A percentile compares a stretch with the other conserved stretches of the same genome.
These are phyloP conservation scores for Balamuthia mandrillaris DNA, from an alignment of 208 protist species.

Conservation along the genomic window DNA sequence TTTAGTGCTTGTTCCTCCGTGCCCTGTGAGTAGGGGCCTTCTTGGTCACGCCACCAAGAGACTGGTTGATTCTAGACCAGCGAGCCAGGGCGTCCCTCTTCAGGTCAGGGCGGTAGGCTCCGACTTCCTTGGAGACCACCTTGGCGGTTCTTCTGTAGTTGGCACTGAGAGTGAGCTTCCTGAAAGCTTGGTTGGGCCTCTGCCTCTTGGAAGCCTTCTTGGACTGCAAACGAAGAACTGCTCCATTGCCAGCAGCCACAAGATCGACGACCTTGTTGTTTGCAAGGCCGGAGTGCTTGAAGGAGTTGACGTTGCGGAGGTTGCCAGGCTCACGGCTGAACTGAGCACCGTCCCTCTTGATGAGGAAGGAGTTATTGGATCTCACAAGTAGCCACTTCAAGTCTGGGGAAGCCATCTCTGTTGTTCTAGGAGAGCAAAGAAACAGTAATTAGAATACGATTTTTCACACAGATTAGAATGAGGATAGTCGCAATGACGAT, in stretches of 20 bases:
- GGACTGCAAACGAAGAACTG: conserved; percentile 1
- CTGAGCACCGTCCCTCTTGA: not conserved
- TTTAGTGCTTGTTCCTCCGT: not conserved
- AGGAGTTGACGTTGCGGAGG: conserved; percentile 34
- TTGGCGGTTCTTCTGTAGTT: conserved; percentile 27
- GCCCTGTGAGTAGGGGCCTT: not conserved
- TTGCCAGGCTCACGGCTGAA: conserved; percentile 47
- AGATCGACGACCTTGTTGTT: conserved; percentile 12
- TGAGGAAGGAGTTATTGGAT: conserved; percentile 42
- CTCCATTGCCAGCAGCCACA: conserved; percentile 20
- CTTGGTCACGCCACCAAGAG: not conserved
- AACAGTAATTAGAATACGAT: too few relatives aligned
- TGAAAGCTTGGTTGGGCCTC: not conserved
- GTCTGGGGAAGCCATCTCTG: conserved; percentile 42
- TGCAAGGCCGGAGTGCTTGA: conserved; percentile 45
- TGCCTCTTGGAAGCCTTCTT: conserved; percentile 1
- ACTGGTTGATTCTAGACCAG: conserved; percentile 14
- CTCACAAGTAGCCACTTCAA: conserved; percentile 43
- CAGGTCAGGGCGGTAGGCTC: conserved; percentile 42
- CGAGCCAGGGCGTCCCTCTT: conserved; percentile 27
- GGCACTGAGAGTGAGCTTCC: not conserved
- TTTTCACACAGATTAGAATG: too few relatives aligned
- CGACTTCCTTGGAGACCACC: not conserved
- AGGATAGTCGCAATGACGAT: too few relatives aligned
- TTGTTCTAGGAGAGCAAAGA: too few relatives aligned